Conservation (phyloP, 768 basidiomycete species). For the Psilocybe tampanensis region DNA sequence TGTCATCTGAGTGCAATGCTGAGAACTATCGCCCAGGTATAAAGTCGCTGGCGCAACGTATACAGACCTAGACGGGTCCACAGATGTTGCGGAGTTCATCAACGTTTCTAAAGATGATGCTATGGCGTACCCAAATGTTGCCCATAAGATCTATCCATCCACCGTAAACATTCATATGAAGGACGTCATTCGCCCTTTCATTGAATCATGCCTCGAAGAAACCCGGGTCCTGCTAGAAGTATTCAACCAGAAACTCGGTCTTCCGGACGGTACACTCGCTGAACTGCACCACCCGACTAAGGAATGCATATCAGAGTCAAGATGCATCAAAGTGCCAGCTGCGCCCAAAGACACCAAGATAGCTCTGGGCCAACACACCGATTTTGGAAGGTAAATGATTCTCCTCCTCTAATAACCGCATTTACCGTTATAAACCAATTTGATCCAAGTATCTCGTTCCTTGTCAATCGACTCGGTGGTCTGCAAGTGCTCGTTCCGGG, state of each 20-base stretch:
- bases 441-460: conserved; percentile 48
- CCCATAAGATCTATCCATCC: conserved; percentile 54
- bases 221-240: conserved; percentile 52
- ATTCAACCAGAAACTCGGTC: conserved; percentile 53
- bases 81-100: conserved; percentile 61
- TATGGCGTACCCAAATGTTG: conserved; percentile 51
- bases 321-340: conserved; percentile 51
- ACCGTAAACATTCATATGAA: conserved; percentile 52
- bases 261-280: conserved; percentile 49
- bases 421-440: conserved; percentile 18
- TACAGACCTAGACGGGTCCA: conserved; percentile 54
- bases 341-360: conserved; percentile 26
- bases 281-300: conserved; percentile 44
- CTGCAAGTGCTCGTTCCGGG: conserved; percentile 60
- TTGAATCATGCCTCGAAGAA: conserved; percentile 52
- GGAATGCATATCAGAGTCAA: conserved; percentile 53
- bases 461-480: conserved; percentile 67
- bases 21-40: conserved; percentile 35
- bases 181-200: conserved; percentile 47
- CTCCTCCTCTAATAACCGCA: neutral
- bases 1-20: neutral
- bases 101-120: conserved; percentile 69
- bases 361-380: conserved; percentile 62
- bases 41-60: conserved; percentile 61
- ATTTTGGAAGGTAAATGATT: conserved; percentile 54